Percentiles rank a stretch among this genome's conserved stretches.
Conservation (phyloP, 805 yeast species). For the Yamadazyma insecticola region DNA sequence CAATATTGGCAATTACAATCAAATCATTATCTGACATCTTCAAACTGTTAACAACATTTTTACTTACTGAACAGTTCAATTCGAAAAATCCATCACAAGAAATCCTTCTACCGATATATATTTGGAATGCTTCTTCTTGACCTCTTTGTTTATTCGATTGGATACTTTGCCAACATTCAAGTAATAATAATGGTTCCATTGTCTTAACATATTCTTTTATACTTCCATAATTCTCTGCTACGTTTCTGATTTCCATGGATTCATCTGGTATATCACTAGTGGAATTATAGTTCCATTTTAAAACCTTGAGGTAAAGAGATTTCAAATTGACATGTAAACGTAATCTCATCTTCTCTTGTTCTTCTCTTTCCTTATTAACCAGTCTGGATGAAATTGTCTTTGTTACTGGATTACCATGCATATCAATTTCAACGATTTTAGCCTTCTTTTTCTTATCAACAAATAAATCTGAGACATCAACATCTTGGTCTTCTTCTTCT, state of each 20-base stretch:
- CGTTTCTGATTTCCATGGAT: constrained; percentile 19
- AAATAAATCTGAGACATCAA: constrained; percentile 32
- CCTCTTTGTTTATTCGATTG: constrained; percentile 66
- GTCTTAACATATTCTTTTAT: constrained; percentile 63
- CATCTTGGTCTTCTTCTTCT: constrained; percentile 15
- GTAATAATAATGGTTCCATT: constrained; percentile 74
- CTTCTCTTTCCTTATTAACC: constrained; percentile 39
- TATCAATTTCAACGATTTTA: constrained; percentile 39
- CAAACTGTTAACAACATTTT: constrained; percentile 44
- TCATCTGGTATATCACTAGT: constrained; percentile 57
- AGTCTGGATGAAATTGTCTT: constrained; percentile 20
- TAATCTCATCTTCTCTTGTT: constrained; percentile 72
- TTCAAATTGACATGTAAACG: constrained; percentile 74
- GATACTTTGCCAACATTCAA: constrained; percentile 94
- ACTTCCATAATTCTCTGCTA: constrained; percentile 49
- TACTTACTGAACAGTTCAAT: constrained; percentile 68
- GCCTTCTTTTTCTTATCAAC: constrained; percentile 20
- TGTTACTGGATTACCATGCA: constrained; percentile 36
- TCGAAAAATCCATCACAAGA: constrained; percentile 86
- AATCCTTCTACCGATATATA: constrained; percentile 74
- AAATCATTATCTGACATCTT: constrained; percentile 73
- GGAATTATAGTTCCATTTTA: constrained; percentile 70
- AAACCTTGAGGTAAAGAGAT: constrained; percentile 64
- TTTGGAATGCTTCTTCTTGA: constrained; percentile 55
- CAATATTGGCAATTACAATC: constrained; percentile 35